Conservation (phyloP, 148 eudicot species). For the Rhododendron mucronatum region DNA sequence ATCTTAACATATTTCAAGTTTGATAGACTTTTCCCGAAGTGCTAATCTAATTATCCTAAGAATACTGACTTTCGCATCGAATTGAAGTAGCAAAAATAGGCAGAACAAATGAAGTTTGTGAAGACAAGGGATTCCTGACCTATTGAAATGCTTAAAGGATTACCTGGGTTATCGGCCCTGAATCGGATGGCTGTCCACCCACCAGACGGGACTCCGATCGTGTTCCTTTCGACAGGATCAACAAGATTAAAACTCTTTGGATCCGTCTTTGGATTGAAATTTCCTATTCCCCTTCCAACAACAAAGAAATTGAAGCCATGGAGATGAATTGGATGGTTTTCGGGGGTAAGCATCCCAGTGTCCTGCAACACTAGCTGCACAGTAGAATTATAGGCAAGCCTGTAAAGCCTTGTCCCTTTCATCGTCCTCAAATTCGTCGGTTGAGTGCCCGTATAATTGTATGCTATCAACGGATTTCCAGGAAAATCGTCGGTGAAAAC, state of each 20-base stretch:
- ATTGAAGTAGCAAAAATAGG: no score
- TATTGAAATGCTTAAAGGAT: no score
- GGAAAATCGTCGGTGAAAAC: conserved; percentile 76
- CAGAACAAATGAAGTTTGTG: neutral
- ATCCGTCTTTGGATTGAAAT: conserved; percentile 48
- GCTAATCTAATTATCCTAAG: no score
- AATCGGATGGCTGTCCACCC: conserved; percentile 62
- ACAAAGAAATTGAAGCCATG: conserved; percentile 69
- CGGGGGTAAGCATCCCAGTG: conserved; percentile 53
- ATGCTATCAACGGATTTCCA: conserved; percentile 35
- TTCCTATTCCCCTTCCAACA: conserved; percentile 61
- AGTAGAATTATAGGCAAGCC: conserved; percentile 42
- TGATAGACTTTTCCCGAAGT: neutral
- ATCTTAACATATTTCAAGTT: neutral
- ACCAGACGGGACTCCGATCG: conserved; percentile 49
- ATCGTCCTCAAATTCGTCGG: conserved; percentile 36
- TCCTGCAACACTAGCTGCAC: conserved; percentile 74
- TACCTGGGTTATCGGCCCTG: conserved; percentile 67
- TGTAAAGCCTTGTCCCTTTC: conserved; percentile 60
- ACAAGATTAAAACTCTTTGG: conserved; percentile 54
- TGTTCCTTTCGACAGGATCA: conserved; percentile 78
- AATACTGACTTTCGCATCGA: no score
- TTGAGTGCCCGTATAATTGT: conserved; percentile 56
- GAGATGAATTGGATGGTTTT: conserved; percentile 68
- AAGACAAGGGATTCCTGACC: neutral